These are phyloP conservation scores for Nakataea oryzae DNA, from an alignment of 2,329 filamentous ascomycete genomes.

Conservation along the genomic window DNA sequence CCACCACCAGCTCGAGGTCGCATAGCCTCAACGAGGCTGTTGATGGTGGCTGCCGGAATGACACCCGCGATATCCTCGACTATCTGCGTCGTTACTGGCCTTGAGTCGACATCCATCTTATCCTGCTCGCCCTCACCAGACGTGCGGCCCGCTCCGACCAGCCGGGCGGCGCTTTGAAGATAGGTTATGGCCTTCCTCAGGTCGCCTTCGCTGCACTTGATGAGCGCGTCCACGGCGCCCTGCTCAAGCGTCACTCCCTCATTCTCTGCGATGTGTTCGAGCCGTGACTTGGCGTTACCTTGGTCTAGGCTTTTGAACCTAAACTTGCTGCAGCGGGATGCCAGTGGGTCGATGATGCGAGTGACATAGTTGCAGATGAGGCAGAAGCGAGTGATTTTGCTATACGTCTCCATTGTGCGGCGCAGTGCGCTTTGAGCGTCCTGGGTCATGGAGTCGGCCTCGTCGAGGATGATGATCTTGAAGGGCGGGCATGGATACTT, in stretches of 20 bases:
- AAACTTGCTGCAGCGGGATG: slow-evolving; percentile 91
- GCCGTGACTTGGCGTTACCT: slow-evolving; percentile 65
- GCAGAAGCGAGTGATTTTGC: slow-evolving; percentile 92
- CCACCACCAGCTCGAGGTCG: slow-evolving; percentile 57
- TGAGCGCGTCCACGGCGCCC: slow-evolving; percentile 73
- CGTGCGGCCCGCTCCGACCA: slow-evolving; percentile 56
- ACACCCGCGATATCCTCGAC: slow-evolving; percentile 96
- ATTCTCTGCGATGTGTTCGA: slow-evolving; percentile 71
- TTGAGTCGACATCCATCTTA: slow-evolving; percentile 51
- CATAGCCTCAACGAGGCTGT: slow-evolving; percentile 62
- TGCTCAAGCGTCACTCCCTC: slow-evolving; percentile 70
- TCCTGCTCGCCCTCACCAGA: slow-evolving; percentile 32
- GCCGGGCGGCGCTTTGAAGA: slow-evolving; percentile 81
- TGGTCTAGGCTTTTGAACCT: slow-evolving; percentile 94
- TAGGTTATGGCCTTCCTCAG: slow-evolving; percentile 93
- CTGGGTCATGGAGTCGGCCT: slow-evolving; percentile 98
- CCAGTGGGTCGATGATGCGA: slow-evolving; percentile 91
- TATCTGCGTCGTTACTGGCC: slow-evolving; percentile 61
- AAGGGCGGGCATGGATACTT: slow-evolving; percentile 91
- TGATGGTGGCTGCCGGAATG: slow-evolving; percentile 67
- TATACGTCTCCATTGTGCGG: slow-evolving; percentile 97
- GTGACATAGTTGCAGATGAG: slow-evolving; percentile 99
- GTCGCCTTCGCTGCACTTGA: slow-evolving; percentile 86
- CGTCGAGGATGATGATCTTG: slow-evolving; percentile 97
- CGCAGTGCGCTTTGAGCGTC: slow-evolving; percentile 89